Evolutionary conservation across 1,139 yeast genomes (phyloP), one percentile per base, ranked within the genome.

Genomic region (Yamadazyma pseudoaaseri): DNA sequence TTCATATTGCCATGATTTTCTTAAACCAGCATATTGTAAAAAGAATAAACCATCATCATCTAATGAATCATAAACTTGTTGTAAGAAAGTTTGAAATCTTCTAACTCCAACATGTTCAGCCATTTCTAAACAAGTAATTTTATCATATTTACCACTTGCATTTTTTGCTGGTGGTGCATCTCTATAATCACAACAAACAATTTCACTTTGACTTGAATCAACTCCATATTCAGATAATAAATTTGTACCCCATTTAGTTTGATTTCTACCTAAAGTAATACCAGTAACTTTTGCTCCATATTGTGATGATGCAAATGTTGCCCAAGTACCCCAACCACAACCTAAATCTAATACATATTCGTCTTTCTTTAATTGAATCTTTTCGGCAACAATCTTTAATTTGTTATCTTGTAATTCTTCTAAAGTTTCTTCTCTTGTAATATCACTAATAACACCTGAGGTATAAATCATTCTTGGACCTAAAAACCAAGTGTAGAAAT

Each of bases 241-340:
- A 34, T 65, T 67, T 52, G 79, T 87, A 56, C 96, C 96, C 87
- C 92, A 87, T 50, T 80, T 76, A 49, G 96, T 87, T 69, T 87
- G 96, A 69, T 89, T 87, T 56, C 73, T 81, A 55, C 96, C 96
- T 43, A 87, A 73, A 28, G 96, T 87, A 49, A 89, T 70, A 65
- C 96, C 96, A 37, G 96, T 87, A 38, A 86, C 95, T 35, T 75
- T 65, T 32, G 96, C 96, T 37, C 92, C 95, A 51, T 81, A 81
- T 58, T 83, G 82, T 45, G 82, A 74, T 3, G 95, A 85, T 25
- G 95, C 90, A 60, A 69, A 86, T 27, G 94, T 73, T 33, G 95
- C 87, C 60, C 90, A 74, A 38, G 96, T 85, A 57, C 97, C 97
- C 97, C 97, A 87, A 47, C 97, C 96, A 65, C 96, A 87, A 40